phyloP scores from a whole-genome alignment of 2,329 filamentous ascomycete genomes.

The Fusarium cyanostomum region DNA sequence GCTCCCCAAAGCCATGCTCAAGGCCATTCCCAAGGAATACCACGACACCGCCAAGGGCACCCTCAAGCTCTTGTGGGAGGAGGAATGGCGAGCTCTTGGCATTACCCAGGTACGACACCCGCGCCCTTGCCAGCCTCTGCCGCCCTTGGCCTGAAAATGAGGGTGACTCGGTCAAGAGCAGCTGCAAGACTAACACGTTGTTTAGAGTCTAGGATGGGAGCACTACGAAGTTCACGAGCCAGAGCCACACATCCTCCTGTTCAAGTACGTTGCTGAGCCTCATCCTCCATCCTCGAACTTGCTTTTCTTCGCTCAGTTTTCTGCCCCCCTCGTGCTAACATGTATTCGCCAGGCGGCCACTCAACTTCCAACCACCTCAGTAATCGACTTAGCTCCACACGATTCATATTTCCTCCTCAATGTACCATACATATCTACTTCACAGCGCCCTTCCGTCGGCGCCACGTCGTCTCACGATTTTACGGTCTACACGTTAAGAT shows the following conservation, averaged over 20 bases:
- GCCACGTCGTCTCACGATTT: slow-evolving; percentile 42
- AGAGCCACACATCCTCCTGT: slow-evolving; percentile 96
- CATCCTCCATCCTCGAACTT: neutral
- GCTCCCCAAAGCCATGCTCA: slow-evolving; percentile 97
- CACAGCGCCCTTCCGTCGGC: slow-evolving; percentile 34
- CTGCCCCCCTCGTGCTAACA: neutral
- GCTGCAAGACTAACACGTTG: slow-evolving; percentile 24
- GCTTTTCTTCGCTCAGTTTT: neutral
- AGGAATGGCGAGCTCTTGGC: slow-evolving; percentile 96
- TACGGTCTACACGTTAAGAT: slow-evolving; percentile 44
- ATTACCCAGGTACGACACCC: slow-evolving; percentile 83
- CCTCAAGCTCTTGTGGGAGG: slow-evolving; percentile 95
- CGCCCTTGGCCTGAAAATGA: neutral
- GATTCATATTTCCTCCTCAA: slow-evolving; percentile 35
- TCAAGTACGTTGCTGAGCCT: slow-evolving; percentile 79
- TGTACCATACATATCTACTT: slow-evolving; percentile 44
- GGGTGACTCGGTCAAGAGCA: neutral
- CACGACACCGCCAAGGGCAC: slow-evolving; percentile 90
- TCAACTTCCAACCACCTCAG: slow-evolving; percentile 82
- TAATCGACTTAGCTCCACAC: slow-evolving; percentile 42
- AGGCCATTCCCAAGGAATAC: slow-evolving; percentile 94
- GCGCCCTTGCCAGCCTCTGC: neutral
- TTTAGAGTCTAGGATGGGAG: slow-evolving; percentile 95
- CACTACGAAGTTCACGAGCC: slow-evolving; percentile 99
- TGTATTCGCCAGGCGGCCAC: slow-evolving; percentile 70